Base-by-base conservation (phyloP, 192 early-diverging fungal species). In the Backusella morwellensis region DNA sequence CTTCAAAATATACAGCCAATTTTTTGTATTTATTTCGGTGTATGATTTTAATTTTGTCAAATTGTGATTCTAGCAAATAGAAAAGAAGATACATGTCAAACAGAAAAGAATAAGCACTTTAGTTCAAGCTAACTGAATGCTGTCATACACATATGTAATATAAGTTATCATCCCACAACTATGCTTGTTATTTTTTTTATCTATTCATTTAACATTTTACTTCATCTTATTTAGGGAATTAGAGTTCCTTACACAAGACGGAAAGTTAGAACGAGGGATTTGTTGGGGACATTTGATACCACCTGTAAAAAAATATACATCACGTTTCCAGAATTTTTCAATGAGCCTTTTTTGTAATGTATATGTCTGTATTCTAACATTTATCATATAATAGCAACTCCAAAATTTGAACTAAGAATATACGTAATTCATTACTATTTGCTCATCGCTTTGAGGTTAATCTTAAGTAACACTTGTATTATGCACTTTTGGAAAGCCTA, bases 201-300 rank as follows among this genome's bases (percentile, higher is more conserved):
- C 7, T 23, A 12, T 59, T 59, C 21, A 14, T 63, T 29, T 4
- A 29, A 29, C 14, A 3, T 26, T 26, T 63, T 63, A 7, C 21
- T 63, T 29, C 56, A 63, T 26, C 56, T 63, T 63, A 12, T 63
- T 63, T 63, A 63, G 56, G 56, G 56, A 63, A 63, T 63, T 26
- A 14, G 12, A 26, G 21, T 29, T 8, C 23, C 23, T 63, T 63
- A 11, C 9, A 29, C 23, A 26, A 63, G 56, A 63, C 23, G 12
- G 56, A 23, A 63, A 63, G 11, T 11, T 29, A 29, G 56, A 63
- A 63, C 56, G 56, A 63, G 56, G 56, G 11, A 12, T 63, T 63
- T 23, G 56, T 63, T 63, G 23, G 56, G 56, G 56, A 63, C 21
- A 63, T 63, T 63, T 63, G 7, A 63, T 63, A 63, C 11, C 11